Conservation (phyloP, 768 basidiomycete species). For the Leccinellum luteum region DNA sequence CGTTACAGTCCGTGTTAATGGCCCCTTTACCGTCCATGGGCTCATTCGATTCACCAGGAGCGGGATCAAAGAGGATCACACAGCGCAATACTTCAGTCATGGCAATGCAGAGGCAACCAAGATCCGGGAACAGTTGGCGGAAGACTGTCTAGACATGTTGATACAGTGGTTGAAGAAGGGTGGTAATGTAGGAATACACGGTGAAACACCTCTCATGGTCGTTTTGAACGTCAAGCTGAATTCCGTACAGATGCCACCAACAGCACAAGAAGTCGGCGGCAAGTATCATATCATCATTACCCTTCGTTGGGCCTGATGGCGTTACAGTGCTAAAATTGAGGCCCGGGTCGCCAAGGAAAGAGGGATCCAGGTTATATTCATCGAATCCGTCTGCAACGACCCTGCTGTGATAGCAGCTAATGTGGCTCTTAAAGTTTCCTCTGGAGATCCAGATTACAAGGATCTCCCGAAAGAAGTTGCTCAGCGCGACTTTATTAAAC, state of each 20-base stretch:
- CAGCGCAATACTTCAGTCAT: conserved; percentile 86
- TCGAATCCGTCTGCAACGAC: conserved; percentile 94
- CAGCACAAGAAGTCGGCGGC: conserved; percentile 77
- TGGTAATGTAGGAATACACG: conserved; percentile 97
- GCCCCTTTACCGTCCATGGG: not conserved
- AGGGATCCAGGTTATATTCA: conserved; percentile 84
- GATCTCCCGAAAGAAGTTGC: conserved; percentile 83
- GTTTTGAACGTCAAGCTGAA: not conserved
- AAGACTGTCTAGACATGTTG: conserved; percentile 91
- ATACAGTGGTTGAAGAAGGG: conserved; percentile 94
- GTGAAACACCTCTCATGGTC: conserved; percentile 39
- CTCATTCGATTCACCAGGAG: conserved; percentile 43
- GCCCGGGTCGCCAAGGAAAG: conserved; percentile 83
- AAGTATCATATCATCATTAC: conserved; percentile 15
- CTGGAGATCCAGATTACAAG: conserved; percentile 98
- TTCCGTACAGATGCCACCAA: conserved; percentile 84
- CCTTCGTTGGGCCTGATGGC: conserved; percentile 1
- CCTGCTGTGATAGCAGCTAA: conserved; percentile 94
- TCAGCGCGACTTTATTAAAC: conserved; percentile 82
- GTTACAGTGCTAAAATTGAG: conserved; percentile 72
- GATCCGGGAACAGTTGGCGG: conserved; percentile 78
- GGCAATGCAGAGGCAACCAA: conserved; percentile 74
- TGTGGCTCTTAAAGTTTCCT: conserved; percentile 91
- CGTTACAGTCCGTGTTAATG: conserved; percentile 53
- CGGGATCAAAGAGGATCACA: conserved; percentile 89